Conservation (phyloP, 805 yeast species). For the Ogataea zsoltii region DNA sequence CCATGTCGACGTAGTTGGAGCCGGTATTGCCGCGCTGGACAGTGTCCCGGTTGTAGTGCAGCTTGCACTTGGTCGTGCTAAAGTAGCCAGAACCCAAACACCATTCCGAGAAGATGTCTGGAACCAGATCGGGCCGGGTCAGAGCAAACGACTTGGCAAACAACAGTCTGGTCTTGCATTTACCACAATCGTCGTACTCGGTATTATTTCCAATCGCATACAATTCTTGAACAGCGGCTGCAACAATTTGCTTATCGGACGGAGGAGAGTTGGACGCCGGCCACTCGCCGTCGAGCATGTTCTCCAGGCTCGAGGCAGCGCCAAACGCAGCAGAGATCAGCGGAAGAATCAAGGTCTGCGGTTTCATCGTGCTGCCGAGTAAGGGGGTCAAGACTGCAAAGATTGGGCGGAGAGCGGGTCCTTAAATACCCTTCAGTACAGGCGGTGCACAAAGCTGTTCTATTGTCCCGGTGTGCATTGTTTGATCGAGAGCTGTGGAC, state of each 20-base stretch:
- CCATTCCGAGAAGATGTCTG: constrained; percentile 44
- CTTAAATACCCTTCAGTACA: no score
- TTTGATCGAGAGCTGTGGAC: no score
- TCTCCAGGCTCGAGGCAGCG: not conserved
- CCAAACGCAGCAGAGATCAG: not conserved
- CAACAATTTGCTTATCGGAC: constrained; percentile 10
- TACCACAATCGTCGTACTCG: constrained; percentile 30
- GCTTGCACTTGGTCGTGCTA: constrained; percentile 30
- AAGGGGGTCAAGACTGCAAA: no score
- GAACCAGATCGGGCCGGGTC: constrained; percentile 42
- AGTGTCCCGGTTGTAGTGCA: constrained; percentile 39
- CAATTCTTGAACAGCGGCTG: constrained; percentile 3
- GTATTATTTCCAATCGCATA: constrained; percentile 16
- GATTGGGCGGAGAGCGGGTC: no score
- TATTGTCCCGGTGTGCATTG: no score
- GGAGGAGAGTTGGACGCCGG: not conserved
- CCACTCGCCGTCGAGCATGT: constrained; percentile 1
- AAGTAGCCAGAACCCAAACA: constrained; percentile 38
- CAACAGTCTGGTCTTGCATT: constrained; percentile 37
- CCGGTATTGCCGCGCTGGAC: constrained; percentile 39
- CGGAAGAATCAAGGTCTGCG: no score
- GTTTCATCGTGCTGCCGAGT: no score
- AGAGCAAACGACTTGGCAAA: constrained; percentile 40
- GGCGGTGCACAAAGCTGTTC: no score
- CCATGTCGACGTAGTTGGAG: constrained; percentile 51